Evolutionary conservation across 1,284 basidiomycete genomes (phyloP).

Genomic region (Cerioporus squamosus): DNA sequence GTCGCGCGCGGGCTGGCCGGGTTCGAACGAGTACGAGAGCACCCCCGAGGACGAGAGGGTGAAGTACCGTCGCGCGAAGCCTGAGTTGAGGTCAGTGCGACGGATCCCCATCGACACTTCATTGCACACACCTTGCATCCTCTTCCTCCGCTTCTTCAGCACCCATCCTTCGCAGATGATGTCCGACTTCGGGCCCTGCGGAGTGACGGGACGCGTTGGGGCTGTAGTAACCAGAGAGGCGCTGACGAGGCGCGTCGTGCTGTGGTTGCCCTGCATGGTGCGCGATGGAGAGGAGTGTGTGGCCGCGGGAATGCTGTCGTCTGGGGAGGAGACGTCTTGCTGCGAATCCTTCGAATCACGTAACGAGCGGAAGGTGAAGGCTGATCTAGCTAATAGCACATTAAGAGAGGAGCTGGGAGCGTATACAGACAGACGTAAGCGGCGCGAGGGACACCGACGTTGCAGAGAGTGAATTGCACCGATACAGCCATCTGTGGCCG

Average conservation of each 20-base stretch:
- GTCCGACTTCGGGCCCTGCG: not conserved
- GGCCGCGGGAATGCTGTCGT: not conserved
- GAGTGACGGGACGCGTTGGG: conserved; percentile 11
- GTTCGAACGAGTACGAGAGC: conserved; percentile 78
- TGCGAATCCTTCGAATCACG: conserved; percentile 1
- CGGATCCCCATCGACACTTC: not conserved
- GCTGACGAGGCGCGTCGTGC: conserved; percentile 16
- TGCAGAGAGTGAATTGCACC: not conserved
- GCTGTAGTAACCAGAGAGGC: conserved; percentile 19
- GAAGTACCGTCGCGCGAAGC: conserved; percentile 86
- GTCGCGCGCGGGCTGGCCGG: conserved; percentile 72
- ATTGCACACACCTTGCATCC: conserved; percentile 78
- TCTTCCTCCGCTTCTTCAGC: conserved; percentile 82
- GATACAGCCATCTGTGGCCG: conserved; percentile 1
- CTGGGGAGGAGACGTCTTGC: not conserved
- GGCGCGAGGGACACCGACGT: not conserved
- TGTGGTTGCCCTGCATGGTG: conserved; percentile 15
- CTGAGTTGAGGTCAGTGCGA: conserved; percentile 40
- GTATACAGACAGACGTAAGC: conserved; percentile 5
- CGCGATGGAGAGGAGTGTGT: not conserved
- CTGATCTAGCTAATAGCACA: conserved; percentile 8
- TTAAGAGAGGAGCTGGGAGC: not conserved
- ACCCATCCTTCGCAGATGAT: conserved; percentile 74
- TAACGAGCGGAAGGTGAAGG: conserved; percentile 6
- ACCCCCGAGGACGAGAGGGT: conserved; percentile 65